These are phyloP conservation scores for Striga hermonthica DNA, from an alignment of 305 asterid genomes.

Conservation along the genomic window DNA sequence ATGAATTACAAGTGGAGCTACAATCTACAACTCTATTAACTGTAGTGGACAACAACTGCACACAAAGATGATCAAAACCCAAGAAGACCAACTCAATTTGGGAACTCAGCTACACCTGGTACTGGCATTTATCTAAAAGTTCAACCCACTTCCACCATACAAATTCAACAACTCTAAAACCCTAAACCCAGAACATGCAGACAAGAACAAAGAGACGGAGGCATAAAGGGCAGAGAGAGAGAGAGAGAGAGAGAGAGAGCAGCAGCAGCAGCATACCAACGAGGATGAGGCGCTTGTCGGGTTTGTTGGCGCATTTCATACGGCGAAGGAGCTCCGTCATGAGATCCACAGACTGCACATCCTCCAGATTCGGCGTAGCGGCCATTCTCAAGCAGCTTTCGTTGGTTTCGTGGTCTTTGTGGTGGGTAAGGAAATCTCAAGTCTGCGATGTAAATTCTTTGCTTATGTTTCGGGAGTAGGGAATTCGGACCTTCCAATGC, in stretches of 20 bases:
- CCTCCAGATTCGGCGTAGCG: conserved; percentile 45
- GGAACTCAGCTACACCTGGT: no score
- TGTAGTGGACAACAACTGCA: no score
- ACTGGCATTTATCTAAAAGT: no score
- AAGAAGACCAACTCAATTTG: no score
- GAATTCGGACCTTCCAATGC: conserved; percentile 28
- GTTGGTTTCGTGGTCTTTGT: background rate
- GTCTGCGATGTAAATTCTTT: conserved; percentile 21
- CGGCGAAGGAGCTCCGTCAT: conserved; percentile 78
- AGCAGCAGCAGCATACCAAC: conserved; percentile 39
- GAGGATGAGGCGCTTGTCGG: conserved; percentile 71
- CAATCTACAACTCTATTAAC: no score
- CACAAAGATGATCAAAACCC: no score
- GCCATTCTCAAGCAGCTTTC: conserved; percentile 28
- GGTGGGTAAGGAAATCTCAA: background rate
- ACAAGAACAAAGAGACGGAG: background rate
- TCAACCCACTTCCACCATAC: background rate
- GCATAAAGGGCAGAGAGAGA: background rate
- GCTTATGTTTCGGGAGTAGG: conserved; percentile 26
- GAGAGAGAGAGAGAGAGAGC: conserved; percentile 1
- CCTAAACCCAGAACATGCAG: conserved; percentile 11
- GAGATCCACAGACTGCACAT: conserved; percentile 59
- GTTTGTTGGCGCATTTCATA: conserved; percentile 57
- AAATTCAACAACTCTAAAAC: conserved; percentile 13
- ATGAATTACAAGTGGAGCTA: no score